Base-by-base conservation (phyloP, 2,329 filamentous ascomycete genomes). In the Myriosclerotinia curreyana region DNA sequence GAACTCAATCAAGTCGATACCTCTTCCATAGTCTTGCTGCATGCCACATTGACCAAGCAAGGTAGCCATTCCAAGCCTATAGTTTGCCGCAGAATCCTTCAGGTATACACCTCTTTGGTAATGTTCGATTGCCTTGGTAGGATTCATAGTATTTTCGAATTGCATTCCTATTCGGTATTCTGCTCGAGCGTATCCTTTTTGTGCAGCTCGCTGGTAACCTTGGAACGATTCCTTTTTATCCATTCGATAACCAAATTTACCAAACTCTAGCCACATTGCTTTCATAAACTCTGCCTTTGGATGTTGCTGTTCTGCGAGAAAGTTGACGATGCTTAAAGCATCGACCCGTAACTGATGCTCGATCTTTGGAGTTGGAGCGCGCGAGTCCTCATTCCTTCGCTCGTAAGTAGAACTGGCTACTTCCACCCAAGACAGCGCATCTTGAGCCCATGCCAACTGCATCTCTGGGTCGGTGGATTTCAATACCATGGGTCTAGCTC, bases 141-240 rank as follows among this genome's bases (percentile, higher is more conserved):
- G 88, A 73, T 99, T 94, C 74, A 96, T 96, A 5, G 92, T 94
- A 75, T 90, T 92, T 78, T 99, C 95, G 75, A 93, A 98, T 64
- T 97, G 89, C 94, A 98, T 99, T 67, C 95, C 95, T 79, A 99
- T 96, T 54, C 95, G 87, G 76, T 99, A 99, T 76, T 98, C 92
- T 25, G 95, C 93, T 71, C 95, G 84, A 28, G 89, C 86, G 77
- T 93, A 96, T 65, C 92, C 92, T 71, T 91, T 87, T 71, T 93
- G 89, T 38, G 92, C 89, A n/a, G 95, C 91, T 71, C 88, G 83
- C 67, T 87, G 86, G 78, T 98, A 99, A 72, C 89, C 90, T 66
- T 87, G 79, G 75, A 96, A 98, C 9, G 95, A 94, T 78, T 97
- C 94, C 73, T 94, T 93, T 79, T 96, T 96, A 80, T 99, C 95